Evolutionary conservation across 2,329 filamentous ascomycete genomes (phyloP).

Genomic region (Phyllosticta citrichinensis): DNA sequence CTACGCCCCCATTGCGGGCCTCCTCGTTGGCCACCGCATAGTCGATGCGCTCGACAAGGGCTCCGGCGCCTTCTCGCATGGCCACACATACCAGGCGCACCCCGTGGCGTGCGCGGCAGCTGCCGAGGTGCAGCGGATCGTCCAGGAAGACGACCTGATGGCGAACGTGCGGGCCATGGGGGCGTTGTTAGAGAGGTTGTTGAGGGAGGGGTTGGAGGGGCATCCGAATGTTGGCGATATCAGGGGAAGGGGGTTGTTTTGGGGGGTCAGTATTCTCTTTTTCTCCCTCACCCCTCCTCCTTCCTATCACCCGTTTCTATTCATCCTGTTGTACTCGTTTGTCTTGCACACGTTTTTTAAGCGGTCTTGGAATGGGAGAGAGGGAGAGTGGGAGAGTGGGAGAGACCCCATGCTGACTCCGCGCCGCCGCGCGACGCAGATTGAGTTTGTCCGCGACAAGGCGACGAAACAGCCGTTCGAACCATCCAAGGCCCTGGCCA

Average conservation of each 20-base stretch:
- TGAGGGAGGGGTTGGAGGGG: slow-evolving; percentile 34
- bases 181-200: slow-evolving; percentile 31
- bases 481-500: slow-evolving; percentile 34
- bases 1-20: slow-evolving; percentile 50
- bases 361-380: too few species aligned
- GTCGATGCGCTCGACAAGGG: slow-evolving; percentile 37
- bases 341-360: not conserved
- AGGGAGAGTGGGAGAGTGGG: too few species aligned
- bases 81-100: slow-evolving; percentile 51
- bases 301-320: not conserved
- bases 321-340: not conserved
- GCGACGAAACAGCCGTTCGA: slow-evolving; percentile 45
- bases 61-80: slow-evolving; percentile 45
- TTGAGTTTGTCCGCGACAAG: slow-evolving; percentile 51
- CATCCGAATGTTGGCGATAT: slow-evolving; percentile 50
- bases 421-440: slow-evolving; percentile 23
- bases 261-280: slow-evolving; percentile 36
- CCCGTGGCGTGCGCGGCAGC: slow-evolving; percentile 51
- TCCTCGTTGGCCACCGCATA: slow-evolving; percentile 46
- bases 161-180: slow-evolving; percentile 50
- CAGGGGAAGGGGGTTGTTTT: slow-evolving; percentile 50
- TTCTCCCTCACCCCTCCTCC: not conserved
- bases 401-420: not conserved
- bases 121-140: slow-evolving; percentile 51
- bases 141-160: slow-evolving; percentile 48